Evolutionary conservation across 495 filamentous ascomycete species (phyloP).

Genomic region (Ramalina intermedia): DNA sequence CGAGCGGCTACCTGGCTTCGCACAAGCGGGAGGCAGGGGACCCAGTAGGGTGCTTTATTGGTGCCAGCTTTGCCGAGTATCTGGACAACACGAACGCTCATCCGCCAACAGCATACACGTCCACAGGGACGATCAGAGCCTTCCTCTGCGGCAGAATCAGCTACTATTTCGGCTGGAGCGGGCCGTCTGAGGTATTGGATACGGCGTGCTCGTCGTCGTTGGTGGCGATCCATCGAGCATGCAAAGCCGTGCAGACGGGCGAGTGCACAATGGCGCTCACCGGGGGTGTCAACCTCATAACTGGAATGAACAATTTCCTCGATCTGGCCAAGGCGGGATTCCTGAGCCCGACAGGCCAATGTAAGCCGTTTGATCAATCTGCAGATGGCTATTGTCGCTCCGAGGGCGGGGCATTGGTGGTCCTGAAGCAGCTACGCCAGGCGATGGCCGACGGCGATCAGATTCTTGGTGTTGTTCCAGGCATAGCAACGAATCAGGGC

Average conservation of each 20-base stretch:
- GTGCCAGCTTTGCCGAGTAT: conserved; percentile 16
- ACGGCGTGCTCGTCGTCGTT: conserved; percentile 25
- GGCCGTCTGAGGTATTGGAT: conserved; percentile 22
- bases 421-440: conserved; percentile 41
- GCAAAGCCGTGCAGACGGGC: conserved; percentile 18
- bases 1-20: conserved; percentile 25
- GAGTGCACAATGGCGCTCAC: conserved; percentile 25
- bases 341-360: conserved; percentile 35
- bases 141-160: conserved; percentile 21
- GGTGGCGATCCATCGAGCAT: conserved; percentile 19
- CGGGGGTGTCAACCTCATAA: conserved; percentile 24
- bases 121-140: conserved; percentile 13
- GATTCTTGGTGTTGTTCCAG: conserved; percentile 45
- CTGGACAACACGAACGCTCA: conserved; percentile 16
- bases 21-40: conserved; percentile 1
- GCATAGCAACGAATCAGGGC: conserved; percentile 40
- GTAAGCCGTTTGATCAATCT: conserved; percentile 42
- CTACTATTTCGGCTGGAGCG: conserved; percentile 28
- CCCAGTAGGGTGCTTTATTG: conserved; percentile 11
- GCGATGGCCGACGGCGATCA: conserved; percentile 46
- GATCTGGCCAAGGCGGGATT: conserved; percentile 28
- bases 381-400: conserved; percentile 27
- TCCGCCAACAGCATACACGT: conserved; percentile 10
- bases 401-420: conserved; percentile 23
- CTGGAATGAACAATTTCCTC: conserved; percentile 11